phyloP scores from a whole-genome alignment of 352 stramenopile genomes.

The Globisporangium alternatum region DNA sequence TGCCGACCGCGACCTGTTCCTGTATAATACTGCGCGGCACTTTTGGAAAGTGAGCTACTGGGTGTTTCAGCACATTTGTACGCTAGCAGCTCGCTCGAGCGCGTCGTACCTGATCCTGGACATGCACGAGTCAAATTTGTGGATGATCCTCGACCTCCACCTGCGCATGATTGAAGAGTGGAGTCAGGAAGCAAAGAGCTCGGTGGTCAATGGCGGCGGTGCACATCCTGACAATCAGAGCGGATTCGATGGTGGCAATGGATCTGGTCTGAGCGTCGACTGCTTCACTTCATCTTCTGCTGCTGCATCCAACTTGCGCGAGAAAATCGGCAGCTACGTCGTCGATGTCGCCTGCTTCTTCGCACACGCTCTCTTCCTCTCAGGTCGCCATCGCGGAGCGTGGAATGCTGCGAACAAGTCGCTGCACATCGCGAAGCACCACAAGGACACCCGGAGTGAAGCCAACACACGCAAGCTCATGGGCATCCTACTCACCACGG shows the following conservation, averaged over 20 bases:
- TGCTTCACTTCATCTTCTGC: slow-evolving; percentile 13
- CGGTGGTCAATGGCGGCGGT: background rate
- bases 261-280: slow-evolving; percentile 15
- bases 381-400: slow-evolving; percentile 63
- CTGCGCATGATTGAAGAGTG: slow-evolving; percentile 71
- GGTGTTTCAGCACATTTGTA: slow-evolving; percentile 83
- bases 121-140: slow-evolving; percentile 77
- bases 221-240: slow-evolving; percentile 4
- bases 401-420: slow-evolving; percentile 73
- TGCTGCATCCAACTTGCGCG: slow-evolving; percentile 22
- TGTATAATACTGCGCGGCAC: slow-evolving; percentile 63
- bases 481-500: slow-evolving; percentile 72
- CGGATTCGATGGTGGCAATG: background rate
- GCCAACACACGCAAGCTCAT: slow-evolving; percentile 78
- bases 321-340: slow-evolving; percentile 54
- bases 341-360: slow-evolving; percentile 74
- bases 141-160: slow-evolving; percentile 78
- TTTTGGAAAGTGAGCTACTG: slow-evolving; percentile 79
- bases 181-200: slow-evolving; percentile 23
- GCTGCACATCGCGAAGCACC: slow-evolving; percentile 69
- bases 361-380: slow-evolving; percentile 70
- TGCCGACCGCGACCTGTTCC: slow-evolving; percentile 54
- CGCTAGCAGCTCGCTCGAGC: slow-evolving; percentile 61
- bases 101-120: slow-evolving; percentile 80
- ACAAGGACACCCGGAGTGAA: slow-evolving; percentile 65